Percentiles rank a stretch among this genome's conserved stretches.
Conservation (phyloP, 2,329 filamentous ascomycete genomes). For the Pseudogymnoascus sp. region DNA sequence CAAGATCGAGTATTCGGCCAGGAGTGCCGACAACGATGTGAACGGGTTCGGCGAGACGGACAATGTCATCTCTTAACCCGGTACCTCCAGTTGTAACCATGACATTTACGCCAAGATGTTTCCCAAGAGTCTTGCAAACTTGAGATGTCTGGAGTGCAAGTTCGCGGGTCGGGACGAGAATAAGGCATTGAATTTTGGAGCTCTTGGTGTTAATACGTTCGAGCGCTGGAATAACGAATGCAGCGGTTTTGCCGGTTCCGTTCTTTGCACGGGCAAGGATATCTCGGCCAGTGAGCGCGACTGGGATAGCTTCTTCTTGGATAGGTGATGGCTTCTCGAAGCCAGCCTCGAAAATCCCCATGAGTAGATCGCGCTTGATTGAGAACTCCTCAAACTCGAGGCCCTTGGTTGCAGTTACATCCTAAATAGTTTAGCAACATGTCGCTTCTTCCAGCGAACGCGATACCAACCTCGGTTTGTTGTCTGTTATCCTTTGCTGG, state of each 20-base stretch:
- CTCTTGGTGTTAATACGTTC: conserved; percentile 96
- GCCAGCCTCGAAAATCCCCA: conserved; percentile 98
- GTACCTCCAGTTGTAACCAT: conserved; percentile 99
- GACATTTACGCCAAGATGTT: conserved; percentile 93
- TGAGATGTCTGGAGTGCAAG: conserved; percentile 97
- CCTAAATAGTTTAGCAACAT: conserved; percentile 41
- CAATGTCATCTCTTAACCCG: conserved; percentile 89
- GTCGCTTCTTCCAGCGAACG: conserved; percentile 5
- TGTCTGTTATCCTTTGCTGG: conserved; percentile 68
- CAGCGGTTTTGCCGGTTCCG: conserved; percentile 95
- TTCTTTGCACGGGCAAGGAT: conserved; percentile 97
- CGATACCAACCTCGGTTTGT: conserved; percentile 63
- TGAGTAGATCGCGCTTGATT: conserved; percentile 88
- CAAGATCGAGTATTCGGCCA: conserved; percentile 89
- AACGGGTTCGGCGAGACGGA: conserved; percentile 86
- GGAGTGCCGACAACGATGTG: conserved; percentile 98
- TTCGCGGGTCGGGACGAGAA: conserved; percentile 93
- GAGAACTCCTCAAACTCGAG: conserved; percentile 97
- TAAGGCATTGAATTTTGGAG: conserved; percentile 91
- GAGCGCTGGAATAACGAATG: conserved; percentile 91
- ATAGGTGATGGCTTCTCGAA: conserved; percentile 99
- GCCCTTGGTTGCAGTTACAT: conserved; percentile 97
- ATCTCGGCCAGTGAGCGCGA: conserved; percentile 89
- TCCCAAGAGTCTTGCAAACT: conserved; percentile 96
- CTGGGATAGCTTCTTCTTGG: conserved; percentile 97